These are phyloP conservation scores for Populus tremula DNA, from an alignment of 345 rosid species.

Conservation along the genomic window DNA sequence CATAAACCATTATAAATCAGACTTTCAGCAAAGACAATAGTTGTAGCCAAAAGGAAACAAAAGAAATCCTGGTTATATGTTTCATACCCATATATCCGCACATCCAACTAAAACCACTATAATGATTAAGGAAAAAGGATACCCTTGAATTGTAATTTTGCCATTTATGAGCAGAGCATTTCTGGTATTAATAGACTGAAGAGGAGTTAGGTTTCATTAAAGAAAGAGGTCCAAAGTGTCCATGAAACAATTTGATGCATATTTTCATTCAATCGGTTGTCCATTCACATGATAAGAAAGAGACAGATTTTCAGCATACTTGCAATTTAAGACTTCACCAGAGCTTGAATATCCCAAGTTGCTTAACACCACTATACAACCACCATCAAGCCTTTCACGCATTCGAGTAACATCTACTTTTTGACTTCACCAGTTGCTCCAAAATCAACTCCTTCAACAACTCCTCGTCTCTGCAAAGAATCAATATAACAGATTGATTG, in stretches of 20 bases:
- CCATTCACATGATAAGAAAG: not conserved
- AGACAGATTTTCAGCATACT: conserved; percentile 44
- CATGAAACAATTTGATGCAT: not conserved
- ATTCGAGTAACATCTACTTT: conserved; percentile 79
- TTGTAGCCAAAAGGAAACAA: not conserved
- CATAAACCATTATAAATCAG: conserved; percentile 1
- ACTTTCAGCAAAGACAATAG: not conserved
- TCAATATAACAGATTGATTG: not conserved
- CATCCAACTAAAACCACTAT: no score
- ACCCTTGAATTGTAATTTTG: no score
- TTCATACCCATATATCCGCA: not conserved
- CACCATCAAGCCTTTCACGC: conserved; percentile 82
- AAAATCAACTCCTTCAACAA: conserved; percentile 86
- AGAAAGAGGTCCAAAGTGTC: not conserved
- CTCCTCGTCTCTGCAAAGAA: conserved; percentile 78
- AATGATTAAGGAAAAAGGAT: no score
- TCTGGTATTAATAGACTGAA: not conserved
- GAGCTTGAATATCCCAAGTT: conserved; percentile 91
- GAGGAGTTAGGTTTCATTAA: not conserved
- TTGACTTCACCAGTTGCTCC: conserved; percentile 96
- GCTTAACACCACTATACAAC: conserved; percentile 76
- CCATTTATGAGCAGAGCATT: not conserved
- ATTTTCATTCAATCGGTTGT: not conserved
- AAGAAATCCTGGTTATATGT: not conserved
- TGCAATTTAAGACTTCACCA: conserved; percentile 96